Evolutionary conservation across 1,284 basidiomycete species (phyloP).

Genomic region (Ceratobasidium theobromae): DNA sequence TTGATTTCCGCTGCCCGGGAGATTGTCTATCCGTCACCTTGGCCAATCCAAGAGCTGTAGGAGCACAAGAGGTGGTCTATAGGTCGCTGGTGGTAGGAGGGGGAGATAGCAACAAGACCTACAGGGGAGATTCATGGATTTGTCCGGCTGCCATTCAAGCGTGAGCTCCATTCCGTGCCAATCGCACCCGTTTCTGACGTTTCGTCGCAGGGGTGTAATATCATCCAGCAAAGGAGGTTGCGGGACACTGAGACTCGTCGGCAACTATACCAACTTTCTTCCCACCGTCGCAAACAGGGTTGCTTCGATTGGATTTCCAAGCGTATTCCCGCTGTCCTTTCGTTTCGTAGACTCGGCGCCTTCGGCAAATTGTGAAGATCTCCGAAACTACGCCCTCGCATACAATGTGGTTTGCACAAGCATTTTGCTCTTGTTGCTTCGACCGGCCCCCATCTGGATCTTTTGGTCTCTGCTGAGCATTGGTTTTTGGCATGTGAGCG

Average conservation of each 20-base stretch:
- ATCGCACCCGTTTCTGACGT: neutral
- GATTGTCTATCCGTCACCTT: constrained; percentile 67
- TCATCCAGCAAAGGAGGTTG: constrained; percentile 72
- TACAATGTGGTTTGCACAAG: constrained; percentile 70
- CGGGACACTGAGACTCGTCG: constrained; percentile 65
- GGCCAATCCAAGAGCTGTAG: constrained; percentile 77
- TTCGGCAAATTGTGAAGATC: constrained; percentile 64
- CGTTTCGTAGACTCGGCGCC: constrained; percentile 47
- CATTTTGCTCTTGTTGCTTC: constrained; percentile 69
- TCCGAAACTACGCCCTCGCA: constrained; percentile 65
- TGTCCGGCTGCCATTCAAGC: constrained; percentile 84
- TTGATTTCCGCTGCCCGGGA: constrained; percentile 81
- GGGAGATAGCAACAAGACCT: constrained; percentile 65
- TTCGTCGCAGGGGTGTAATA: constrained; percentile 60
- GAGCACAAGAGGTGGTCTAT: constrained; percentile 63
- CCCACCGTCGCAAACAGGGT: constrained; percentile 64
- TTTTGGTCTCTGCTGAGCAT: constrained; percentile 81
- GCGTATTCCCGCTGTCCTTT: constrained; percentile 68
- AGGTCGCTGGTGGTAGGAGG: constrained; percentile 82
- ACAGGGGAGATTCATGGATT: constrained; percentile 82
- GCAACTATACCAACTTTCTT: constrained; percentile 70
- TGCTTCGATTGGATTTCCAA: constrained; percentile 69
- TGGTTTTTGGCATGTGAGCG: constrained; percentile 73
- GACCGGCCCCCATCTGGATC: constrained; percentile 67
- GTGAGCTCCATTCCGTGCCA: constrained; percentile 50